phyloP scores from a whole-genome alignment of 345 rosid species.

The Populus davidiana region DNA sequence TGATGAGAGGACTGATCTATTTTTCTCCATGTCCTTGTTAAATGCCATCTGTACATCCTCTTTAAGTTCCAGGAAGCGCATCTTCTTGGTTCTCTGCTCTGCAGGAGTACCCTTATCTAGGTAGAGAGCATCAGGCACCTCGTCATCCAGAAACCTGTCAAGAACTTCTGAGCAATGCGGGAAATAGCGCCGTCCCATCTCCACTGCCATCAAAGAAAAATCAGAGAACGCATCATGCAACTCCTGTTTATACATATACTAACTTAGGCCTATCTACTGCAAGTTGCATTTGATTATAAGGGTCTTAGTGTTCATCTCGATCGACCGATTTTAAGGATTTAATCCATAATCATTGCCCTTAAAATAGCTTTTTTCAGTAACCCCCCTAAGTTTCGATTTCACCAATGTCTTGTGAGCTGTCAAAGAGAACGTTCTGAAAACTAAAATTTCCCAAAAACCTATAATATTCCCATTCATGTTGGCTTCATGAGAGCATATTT shows the following conservation, averaged over 20 bases:
- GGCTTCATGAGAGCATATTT: not conserved
- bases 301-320: not conserved
- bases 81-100: conserved; percentile 37
- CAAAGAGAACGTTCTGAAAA: no score
- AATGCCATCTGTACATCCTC: conserved; percentile 43
- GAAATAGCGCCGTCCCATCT: conserved; percentile 37
- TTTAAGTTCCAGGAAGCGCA: conserved; percentile 42
- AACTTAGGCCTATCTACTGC: not conserved
- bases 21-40: conserved; percentile 40
- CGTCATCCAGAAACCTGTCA: conserved; percentile 36
- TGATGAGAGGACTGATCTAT: conserved; percentile 14
- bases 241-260: not conserved
- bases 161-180: conserved; percentile 44
- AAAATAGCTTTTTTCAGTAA: not conserved
- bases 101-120: conserved; percentile 42
- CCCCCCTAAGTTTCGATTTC: not conserved
- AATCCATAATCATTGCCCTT: not conserved
- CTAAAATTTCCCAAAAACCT: not conserved
- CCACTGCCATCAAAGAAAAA: conserved; percentile 32
- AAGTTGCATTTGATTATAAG: not conserved
- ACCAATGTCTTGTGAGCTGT: not conserved
- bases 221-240: not conserved
- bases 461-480: not conserved
- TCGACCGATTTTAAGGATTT: not conserved
- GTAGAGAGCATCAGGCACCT: conserved; percentile 25